Percentiles rank a stretch among this genome's conserved stretches.
phyloP scores from a whole-genome alignment of 2,329 filamentous ascomycete genomes.

The Fusarium haematococcum region DNA sequence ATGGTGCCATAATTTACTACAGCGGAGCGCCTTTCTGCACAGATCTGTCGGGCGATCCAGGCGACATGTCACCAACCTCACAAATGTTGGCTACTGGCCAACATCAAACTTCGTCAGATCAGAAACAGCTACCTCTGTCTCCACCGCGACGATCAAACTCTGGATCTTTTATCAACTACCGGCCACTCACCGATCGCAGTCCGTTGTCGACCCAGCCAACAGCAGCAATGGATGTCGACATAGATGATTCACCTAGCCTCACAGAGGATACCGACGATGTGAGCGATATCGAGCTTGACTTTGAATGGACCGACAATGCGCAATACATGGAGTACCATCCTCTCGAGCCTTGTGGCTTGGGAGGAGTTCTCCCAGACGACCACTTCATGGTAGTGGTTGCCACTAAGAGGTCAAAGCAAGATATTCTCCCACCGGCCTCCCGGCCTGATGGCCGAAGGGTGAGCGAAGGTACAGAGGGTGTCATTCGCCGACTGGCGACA shows the following conservation, averaged over 20 bases:
- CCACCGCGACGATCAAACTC: slow-evolving; percentile 58
- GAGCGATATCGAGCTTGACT: slow-evolving; percentile 58
- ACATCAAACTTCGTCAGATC: slow-evolving; percentile 44
- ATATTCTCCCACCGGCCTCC: slow-evolving; percentile 7
- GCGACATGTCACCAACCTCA: slow-evolving; percentile 60
- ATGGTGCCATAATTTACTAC: slow-evolving; percentile 87
- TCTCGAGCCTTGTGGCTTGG: slow-evolving; percentile 69
- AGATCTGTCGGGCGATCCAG: slow-evolving; percentile 78
- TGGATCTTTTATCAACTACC: slow-evolving; percentile 61
- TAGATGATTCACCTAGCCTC: slow-evolving; percentile 44
- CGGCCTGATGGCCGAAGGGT: slow-evolving; percentile 21
- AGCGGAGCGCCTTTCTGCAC: slow-evolving; percentile 83
- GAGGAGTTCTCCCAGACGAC: slow-evolving; percentile 71
- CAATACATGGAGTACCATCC: slow-evolving; percentile 54
- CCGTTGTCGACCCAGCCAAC: slow-evolving; percentile 20
- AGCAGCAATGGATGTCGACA: slow-evolving; percentile 47
- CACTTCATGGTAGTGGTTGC: slow-evolving; percentile 70
- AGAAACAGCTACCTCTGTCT: slow-evolving; percentile 37
- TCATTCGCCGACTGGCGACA: slow-evolving; percentile 56
- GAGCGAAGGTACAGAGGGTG: slow-evolving; percentile 52
- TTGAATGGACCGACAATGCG: slow-evolving; percentile 58
- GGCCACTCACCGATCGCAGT: slow-evolving; percentile 60
- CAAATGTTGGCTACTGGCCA: slow-evolving; percentile 61
- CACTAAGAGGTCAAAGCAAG: slow-evolving; percentile 57
- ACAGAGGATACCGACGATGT: slow-evolving; percentile 51